Evolutionary conservation across 2,329 filamentous ascomycete species (phyloP).

Genomic region (Cordyceps pruinosa): DNA sequence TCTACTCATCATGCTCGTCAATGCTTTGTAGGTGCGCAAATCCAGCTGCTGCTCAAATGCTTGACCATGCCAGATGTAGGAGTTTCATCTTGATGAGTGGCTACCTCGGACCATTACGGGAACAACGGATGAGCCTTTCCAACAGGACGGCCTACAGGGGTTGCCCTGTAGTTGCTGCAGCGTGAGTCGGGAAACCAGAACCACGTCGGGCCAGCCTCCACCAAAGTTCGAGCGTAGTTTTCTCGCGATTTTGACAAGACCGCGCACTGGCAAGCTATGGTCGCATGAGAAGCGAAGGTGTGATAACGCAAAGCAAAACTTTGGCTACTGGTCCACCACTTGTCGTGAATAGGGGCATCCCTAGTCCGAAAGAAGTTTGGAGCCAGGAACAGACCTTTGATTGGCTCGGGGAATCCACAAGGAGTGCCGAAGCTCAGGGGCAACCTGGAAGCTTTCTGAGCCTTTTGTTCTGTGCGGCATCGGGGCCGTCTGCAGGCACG

Average conservation of each 20-base stretch:
- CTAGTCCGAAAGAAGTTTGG: conserved; percentile 8
- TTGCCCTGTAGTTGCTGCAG: neutral
- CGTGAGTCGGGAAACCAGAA: neutral
- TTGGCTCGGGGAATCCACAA: conserved; percentile 15
- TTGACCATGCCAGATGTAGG: neutral
- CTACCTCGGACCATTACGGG: neutral
- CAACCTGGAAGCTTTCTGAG: neutral
- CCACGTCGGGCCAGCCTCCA: neutral
- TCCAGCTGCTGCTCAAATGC: neutral
- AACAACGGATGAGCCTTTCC: neutral
- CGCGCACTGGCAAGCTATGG: too few relatives aligned
- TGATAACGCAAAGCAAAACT: too few relatives aligned
- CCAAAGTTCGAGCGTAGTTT: too few relatives aligned
- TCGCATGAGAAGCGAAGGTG: too few relatives aligned
- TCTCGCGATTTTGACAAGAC: too few relatives aligned
- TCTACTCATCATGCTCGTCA: neutral
- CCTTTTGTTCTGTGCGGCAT: neutral
- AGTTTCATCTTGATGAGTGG: conserved; percentile 9
- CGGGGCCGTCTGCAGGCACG: neutral
- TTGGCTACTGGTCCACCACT: too few relatives aligned
- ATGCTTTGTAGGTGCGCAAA: neutral
- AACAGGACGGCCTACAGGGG: neutral
- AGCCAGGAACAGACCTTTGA: conserved; percentile 15
- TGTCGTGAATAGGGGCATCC: neutral
- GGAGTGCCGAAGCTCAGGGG: conserved; percentile 11